phyloP scores from a whole-genome alignment of 208 protist genomes.

The Wallacemonas sp. region DNA sequence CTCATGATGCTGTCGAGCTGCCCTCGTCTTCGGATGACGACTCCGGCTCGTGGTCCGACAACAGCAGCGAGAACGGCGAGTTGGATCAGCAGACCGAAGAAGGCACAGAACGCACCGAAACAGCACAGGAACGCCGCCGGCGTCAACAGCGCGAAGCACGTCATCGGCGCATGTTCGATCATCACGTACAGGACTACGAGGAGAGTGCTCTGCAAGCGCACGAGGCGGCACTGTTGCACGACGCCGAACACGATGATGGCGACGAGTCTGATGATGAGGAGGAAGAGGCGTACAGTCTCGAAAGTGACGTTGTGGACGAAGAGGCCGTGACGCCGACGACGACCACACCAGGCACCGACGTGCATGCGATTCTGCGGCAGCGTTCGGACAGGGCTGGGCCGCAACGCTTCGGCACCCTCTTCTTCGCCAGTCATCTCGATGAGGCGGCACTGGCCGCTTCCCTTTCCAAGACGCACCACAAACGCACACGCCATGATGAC shows the following conservation, averaged over 20 bases:
- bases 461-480: not conserved
- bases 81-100: not conserved
- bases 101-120: not conserved
- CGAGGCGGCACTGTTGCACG: slow-evolving; percentile 10
- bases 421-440: slow-evolving; percentile 59
- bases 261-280: slow-evolving; percentile 17
- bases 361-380: slow-evolving; percentile 7
- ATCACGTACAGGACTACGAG: slow-evolving; percentile 32
- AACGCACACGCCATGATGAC: not conserved
- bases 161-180: slow-evolving; percentile 24
- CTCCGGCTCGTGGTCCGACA: not conserved
- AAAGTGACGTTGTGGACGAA: slow-evolving; percentile 18
- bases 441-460: slow-evolving; percentile 8
- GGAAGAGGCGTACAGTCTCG: too few relatives aligned
- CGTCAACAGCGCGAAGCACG: slow-evolving; percentile 8
- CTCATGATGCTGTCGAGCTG: not conserved
- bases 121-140: slow-evolving; percentile 1
- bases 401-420: slow-evolving; percentile 47
- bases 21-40: not conserved
- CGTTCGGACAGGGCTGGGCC: slow-evolving; percentile 19
- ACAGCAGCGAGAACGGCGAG: not conserved
- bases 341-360: too few relatives aligned
- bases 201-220: slow-evolving; percentile 21
- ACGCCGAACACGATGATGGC: slow-evolving; percentile 10
- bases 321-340: too few relatives aligned